phyloP scores from a whole-genome alignment of 352 stramenopile genomes.

The Phytophthora hibernalis region DNA sequence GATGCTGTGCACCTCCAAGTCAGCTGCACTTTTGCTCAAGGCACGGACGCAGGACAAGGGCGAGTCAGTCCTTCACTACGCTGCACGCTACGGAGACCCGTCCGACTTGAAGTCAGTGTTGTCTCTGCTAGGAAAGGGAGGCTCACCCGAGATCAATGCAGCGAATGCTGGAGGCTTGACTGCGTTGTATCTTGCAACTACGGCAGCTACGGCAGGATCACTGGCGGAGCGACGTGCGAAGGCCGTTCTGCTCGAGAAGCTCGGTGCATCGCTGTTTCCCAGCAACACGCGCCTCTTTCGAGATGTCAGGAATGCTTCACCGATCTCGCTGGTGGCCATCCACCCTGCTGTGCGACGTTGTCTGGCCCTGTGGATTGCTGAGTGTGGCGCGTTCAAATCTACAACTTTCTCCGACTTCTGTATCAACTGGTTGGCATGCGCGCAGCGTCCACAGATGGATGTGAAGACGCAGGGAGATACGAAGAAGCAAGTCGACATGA shows the following conservation, averaged over 20 bases:
- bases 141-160: constrained; percentile 22
- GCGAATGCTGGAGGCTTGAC: constrained; percentile 28
- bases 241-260: constrained; percentile 26
- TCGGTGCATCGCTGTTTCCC: constrained; percentile 28
- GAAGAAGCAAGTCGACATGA: neutral
- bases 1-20: constrained; percentile 28
- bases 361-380: constrained; percentile 28
- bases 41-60: constrained; percentile 30
- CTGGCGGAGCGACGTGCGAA: constrained; percentile 27
- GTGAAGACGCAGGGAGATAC: neutral
- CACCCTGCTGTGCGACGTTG: constrained; percentile 28
- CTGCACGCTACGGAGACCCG: constrained; percentile 33
- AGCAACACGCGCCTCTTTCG: constrained; percentile 20
- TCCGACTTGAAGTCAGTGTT: constrained; percentile 30
- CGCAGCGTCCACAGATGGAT: constrained; percentile 28
- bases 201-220: constrained; percentile 27
- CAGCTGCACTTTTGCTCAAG: constrained; percentile 20
- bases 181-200: constrained; percentile 34
- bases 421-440: constrained; percentile 38
- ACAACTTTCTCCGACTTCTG: constrained; percentile 32
- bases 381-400: constrained; percentile 16
- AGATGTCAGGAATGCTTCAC: constrained; percentile 21
- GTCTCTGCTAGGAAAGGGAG: constrained; percentile 15
- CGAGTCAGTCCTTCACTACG: constrained; percentile 44
- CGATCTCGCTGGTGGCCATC: constrained; percentile 13